A percentile compares a stretch with the other conserved stretches of the same genome.
These are phyloP conservation scores for Pseudotsuga menziesii DNA, from an alignment of 75 land plant genomes.

Conservation along the genomic window DNA sequence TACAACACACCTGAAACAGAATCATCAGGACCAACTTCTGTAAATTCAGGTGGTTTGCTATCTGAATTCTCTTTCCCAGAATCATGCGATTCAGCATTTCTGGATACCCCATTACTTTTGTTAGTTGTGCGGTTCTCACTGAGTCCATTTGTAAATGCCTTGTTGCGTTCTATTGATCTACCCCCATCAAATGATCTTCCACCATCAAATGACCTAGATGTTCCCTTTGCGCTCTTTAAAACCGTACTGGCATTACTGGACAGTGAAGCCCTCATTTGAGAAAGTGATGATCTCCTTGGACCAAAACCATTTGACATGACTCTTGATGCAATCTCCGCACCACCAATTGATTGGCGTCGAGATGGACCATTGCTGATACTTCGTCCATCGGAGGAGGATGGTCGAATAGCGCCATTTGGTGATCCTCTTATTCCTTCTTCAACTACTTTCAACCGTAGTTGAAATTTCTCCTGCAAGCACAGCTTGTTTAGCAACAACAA, in stretches of 20 bases:
- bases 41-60: constrained; percentile 31
- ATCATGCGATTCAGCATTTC: constrained; percentile 29
- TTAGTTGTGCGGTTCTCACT: constrained; percentile 31
- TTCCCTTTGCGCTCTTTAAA: constrained; percentile 79
- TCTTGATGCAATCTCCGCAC: constrained; percentile 57
- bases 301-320: constrained; percentile 60
- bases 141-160: constrained; percentile 54
- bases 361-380: constrained; percentile 59
- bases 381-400: constrained; percentile 35
- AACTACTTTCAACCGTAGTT: constrained; percentile 78
- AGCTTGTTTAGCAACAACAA: not conserved
- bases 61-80: constrained; percentile 34
- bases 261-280: constrained; percentile 55
- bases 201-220: constrained; percentile 94
- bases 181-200: constrained; percentile 30
- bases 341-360: constrained; percentile 77
- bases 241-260: constrained; percentile 48
- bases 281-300: constrained; percentile 45
- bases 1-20: constrained; percentile 80
- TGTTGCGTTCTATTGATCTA: constrained; percentile 51
- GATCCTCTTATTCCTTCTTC: constrained; percentile 63
- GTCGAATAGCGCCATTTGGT: constrained; percentile 29
- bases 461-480: constrained; percentile 92
- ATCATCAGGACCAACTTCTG: constrained; percentile 41
- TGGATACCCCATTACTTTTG: constrained; percentile 27